Conservation (phyloP, 2,329 filamentous ascomycete species). For the Colletotrichum lini region DNA sequence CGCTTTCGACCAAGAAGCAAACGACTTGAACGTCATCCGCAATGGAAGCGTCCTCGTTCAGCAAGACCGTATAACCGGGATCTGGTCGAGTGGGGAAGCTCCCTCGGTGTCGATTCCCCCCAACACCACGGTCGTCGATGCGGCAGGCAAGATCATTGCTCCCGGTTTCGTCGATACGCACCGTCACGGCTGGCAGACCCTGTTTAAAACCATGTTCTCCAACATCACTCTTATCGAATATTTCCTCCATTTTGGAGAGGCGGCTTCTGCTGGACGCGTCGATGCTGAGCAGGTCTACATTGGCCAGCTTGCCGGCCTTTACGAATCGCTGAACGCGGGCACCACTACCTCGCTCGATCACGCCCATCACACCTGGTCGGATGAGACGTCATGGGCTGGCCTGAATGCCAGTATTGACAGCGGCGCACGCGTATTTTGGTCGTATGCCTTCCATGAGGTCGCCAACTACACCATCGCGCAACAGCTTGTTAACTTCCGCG, state of each 20-base stretch:
- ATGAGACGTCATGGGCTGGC: slow-evolving; percentile 59
- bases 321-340: slow-evolving; percentile 66
- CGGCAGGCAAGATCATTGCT: slow-evolving; percentile 64
- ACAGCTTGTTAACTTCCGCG: slow-evolving; percentile 56
- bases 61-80: slow-evolving; percentile 54
- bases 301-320: slow-evolving; percentile 61
- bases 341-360: slow-evolving; percentile 69
- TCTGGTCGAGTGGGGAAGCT: slow-evolving; percentile 45
- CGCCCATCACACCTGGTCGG: slow-evolving; percentile 64
- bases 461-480: slow-evolving; percentile 52
- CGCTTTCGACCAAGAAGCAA: slow-evolving; percentile 53
- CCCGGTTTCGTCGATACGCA: slow-evolving; percentile 72
- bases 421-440: slow-evolving; percentile 64
- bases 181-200: slow-evolving; percentile 70
- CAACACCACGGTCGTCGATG: slow-evolving; percentile 61
- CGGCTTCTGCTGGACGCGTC: slow-evolving; percentile 50
- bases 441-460: slow-evolving; percentile 57
- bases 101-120: not conserved
- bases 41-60: slow-evolving; percentile 58
- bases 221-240: slow-evolving; percentile 67
- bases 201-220: slow-evolving; percentile 65
- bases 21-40: slow-evolving; percentile 54
- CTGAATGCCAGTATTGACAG: slow-evolving; percentile 63
- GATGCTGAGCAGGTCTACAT: slow-evolving; percentile 62
- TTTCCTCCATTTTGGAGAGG: slow-evolving; percentile 57